phyloP scores from a whole-genome alignment of 78 protist species.

The Diacronema lutheri region DNA sequence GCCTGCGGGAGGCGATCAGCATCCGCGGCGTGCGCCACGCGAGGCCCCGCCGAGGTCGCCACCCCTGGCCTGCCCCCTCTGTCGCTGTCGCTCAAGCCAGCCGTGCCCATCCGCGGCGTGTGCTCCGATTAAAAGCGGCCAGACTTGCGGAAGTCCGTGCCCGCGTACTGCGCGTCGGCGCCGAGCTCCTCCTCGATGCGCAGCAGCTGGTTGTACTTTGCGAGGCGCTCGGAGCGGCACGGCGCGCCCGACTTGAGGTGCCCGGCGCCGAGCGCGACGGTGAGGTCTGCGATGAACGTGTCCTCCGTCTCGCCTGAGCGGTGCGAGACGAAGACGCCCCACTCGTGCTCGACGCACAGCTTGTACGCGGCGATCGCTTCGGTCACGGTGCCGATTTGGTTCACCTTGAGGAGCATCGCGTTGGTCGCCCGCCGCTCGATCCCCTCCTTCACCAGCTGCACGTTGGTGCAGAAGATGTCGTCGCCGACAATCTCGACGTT shows the following conservation, averaged over 20 bases:
- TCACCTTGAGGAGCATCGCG: conserved; percentile 95
- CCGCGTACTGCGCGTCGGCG: not conserved
- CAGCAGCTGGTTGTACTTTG: conserved; percentile 97
- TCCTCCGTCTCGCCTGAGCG: conserved; percentile 96
- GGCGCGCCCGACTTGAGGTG: conserved; percentile 71
- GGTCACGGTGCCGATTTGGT: conserved; percentile 93
- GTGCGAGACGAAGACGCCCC: conserved; percentile 97
- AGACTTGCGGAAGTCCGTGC: conserved; percentile 15
- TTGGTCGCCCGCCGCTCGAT: conserved; percentile 87
- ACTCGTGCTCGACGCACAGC: conserved; percentile 63
- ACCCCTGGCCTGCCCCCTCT: too few species aligned
- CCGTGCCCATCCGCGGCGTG: too few species aligned
- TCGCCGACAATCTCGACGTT: conserved; percentile 93
- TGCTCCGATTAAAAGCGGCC: too few species aligned
- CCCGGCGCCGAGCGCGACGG: conserved; percentile 92
- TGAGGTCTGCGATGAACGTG: conserved; percentile 90
- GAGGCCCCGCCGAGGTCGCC: too few species aligned
- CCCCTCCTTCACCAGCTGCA: conserved; percentile 82
- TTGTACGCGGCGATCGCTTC: conserved; percentile 83
- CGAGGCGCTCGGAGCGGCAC: conserved; percentile 51
- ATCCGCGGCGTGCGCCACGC: too few species aligned
- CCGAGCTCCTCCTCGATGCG: conserved; percentile 80
- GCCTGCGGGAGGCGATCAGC: too few species aligned
- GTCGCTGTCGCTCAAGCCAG: too few species aligned
- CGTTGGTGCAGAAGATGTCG: conserved; percentile 95